Percentiles rank a stretch among this genome's conserved stretches.
Conservation (phyloP, 2,329 filamentous ascomycete species). For the Podosphaera aphanis region DNA sequence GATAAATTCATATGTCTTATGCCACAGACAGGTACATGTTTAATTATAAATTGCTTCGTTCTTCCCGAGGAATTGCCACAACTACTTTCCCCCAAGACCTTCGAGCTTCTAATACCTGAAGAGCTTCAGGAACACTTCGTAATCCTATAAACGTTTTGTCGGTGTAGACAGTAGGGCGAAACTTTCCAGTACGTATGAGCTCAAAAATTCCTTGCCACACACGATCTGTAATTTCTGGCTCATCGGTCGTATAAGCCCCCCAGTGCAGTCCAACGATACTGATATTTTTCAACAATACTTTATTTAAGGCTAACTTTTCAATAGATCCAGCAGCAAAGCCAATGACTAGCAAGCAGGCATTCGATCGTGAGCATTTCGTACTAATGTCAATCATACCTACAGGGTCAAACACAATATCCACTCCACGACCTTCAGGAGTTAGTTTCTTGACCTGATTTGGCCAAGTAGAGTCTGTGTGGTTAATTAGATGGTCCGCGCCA, state of each 20-base stretch:
- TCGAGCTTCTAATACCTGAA: slow-evolving; percentile 54
- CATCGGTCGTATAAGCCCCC: slow-evolving; percentile 58
- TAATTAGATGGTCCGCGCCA: slow-evolving; percentile 63
- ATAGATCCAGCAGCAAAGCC: slow-evolving; percentile 73
- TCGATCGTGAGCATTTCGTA: slow-evolving; percentile 85
- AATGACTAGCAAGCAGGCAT: slow-evolving; percentile 66
- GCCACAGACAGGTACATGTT: too few species aligned
- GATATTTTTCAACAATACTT: slow-evolving; percentile 84
- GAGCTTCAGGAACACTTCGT: slow-evolving; percentile 51
- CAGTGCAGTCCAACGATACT: slow-evolving; percentile 75
- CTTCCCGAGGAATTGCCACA: slow-evolving; percentile 54
- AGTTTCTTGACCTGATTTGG: slow-evolving; percentile 51
- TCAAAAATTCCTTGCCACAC: slow-evolving; percentile 71
- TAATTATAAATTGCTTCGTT: slow-evolving; percentile 28
- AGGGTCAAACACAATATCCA: slow-evolving; percentile 88
- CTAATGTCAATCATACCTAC: slow-evolving; percentile 73
- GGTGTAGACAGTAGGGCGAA: slow-evolving; percentile 59
- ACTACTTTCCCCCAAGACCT: slow-evolving; percentile 95
- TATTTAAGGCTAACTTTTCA: slow-evolving; percentile 81
- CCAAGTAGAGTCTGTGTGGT: slow-evolving; percentile 46
- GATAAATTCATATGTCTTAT: too few species aligned
- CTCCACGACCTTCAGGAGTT: slow-evolving; percentile 42
- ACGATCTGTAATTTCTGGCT: slow-evolving; percentile 41
- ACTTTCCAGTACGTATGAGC: slow-evolving; percentile 55
- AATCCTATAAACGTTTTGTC: slow-evolving; percentile 66